Conservation (phyloP, 164 flowering plant species). For the Liriodendron chinense region DNA sequence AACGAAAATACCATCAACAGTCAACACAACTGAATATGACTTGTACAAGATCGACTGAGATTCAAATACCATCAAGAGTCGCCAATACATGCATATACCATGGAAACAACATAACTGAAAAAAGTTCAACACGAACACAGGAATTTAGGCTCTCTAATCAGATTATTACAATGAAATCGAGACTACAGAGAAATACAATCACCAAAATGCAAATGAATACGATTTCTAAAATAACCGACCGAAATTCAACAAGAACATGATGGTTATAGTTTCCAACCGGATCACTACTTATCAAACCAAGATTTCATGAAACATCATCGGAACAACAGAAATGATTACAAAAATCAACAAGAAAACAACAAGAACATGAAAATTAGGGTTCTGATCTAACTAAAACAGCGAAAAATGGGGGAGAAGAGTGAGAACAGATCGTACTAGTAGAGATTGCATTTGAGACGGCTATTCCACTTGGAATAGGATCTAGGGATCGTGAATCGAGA, state of each 20-base stretch:
- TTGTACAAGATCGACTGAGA: no score
- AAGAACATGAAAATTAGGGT: slow-evolving; percentile 6
- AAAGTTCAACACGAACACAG: neutral
- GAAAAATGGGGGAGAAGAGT: neutral
- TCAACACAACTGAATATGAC: no score
- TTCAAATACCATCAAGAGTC: no score
- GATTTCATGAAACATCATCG: neutral
- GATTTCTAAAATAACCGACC: no score
- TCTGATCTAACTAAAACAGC: neutral
- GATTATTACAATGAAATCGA: neutral
- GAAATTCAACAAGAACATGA: no score
- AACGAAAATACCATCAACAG: no score
- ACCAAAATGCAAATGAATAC: neutral
- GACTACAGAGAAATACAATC: neutral
- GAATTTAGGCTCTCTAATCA: neutral
- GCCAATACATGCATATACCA: no score
- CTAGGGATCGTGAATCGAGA: slow-evolving; percentile 78
- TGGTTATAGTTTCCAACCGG: no score
- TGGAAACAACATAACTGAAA: neutral
- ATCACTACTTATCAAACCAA: no score
- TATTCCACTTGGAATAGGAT: slow-evolving; percentile 71
- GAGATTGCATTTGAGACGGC: slow-evolving; percentile 90
- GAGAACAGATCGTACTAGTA: slow-evolving; percentile 50
- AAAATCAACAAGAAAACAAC: neutral
- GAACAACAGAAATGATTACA: neutral